Percentiles rank a stretch among this genome's conserved stretches.
Conservation (phyloP, 2,329 filamentous ascomycete species). For the Arthrobotrys iridis region DNA sequence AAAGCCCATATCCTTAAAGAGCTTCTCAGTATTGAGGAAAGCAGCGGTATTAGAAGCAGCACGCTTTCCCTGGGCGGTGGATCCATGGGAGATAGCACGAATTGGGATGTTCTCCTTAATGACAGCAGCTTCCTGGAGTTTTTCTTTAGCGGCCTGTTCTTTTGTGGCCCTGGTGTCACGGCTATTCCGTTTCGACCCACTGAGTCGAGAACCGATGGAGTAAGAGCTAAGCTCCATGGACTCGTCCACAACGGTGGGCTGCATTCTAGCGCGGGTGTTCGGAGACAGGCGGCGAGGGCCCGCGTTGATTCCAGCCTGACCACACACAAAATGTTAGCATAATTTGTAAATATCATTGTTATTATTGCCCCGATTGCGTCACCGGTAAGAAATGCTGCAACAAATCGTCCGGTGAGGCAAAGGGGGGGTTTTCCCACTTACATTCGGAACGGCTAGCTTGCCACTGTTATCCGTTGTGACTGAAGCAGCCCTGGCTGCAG, state of each 20-base stretch:
- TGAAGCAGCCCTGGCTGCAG: constrained; percentile 1
- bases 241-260: constrained; percentile 45
- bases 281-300: constrained; percentile 29
- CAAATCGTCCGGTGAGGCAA: neutral
- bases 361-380: constrained; percentile 4
- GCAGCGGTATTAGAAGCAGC: constrained; percentile 19
- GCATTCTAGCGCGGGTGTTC: constrained; percentile 38
- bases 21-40: constrained; percentile 43
- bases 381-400: neutral
- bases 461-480: neutral
- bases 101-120: constrained; percentile 41
- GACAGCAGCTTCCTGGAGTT: constrained; percentile 27
- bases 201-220: constrained; percentile 32
- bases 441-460: constrained; percentile 16
- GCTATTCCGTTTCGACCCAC: constrained; percentile 4
- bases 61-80: neutral
- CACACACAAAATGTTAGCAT: constrained; percentile 5
- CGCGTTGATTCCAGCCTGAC: constrained; percentile 25
- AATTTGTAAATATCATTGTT: neutral
- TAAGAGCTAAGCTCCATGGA: constrained; percentile 45
- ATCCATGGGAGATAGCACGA: constrained; percentile 10
- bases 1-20: constrained; percentile 49
- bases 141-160: constrained; percentile 34
- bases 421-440: neutral
- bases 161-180: constrained; percentile 10